Conservation (phyloP, 176 grass and related monocot species). For the Secale cereale region DNA sequence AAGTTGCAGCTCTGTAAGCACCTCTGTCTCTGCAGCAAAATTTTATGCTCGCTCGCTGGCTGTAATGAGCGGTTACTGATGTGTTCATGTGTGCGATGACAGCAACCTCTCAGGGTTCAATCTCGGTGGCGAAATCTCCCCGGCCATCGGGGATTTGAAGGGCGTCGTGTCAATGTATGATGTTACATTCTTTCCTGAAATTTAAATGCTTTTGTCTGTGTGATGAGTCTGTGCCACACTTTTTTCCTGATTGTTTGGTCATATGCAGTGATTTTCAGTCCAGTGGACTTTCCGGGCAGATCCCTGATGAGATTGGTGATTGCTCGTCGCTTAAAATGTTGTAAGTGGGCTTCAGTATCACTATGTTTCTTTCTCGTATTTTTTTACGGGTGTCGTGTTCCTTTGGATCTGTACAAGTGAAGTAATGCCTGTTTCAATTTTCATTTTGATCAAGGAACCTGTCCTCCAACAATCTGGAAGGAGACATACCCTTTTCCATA, state of each 20-base stretch:
- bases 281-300: conserved; percentile 73
- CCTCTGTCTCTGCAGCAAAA: background rate
- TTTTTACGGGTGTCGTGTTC: background rate
- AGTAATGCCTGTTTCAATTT: background rate
- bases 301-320: conserved; percentile 95
- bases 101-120: conserved; percentile 87
- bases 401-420: background rate
- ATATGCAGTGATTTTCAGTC: conserved; percentile 67
- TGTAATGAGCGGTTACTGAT: background rate
- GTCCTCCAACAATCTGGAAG: conserved; percentile 86
- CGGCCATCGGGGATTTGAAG: conserved; percentile 73
- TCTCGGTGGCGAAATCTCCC: conserved; percentile 86
- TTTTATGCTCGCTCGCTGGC: background rate
- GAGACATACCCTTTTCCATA: conserved; percentile 90
- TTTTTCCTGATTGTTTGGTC: background rate
- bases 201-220: background rate
- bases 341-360: conserved; percentile 39
- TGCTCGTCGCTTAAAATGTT: conserved; percentile 62
- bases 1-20: conserved; percentile 81
- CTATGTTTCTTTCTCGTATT: background rate
- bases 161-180: conserved; percentile 69
- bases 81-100: background rate
- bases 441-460: conserved; percentile 51
- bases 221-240: background rate
- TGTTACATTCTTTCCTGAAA: conserved; percentile 4